Percentiles rank a stretch among this genome's conserved stretches.
Evolutionary conservation across 1,139 yeast species (phyloP).

Genomic region (Chernovozyma sophiae-reginae): DNA sequence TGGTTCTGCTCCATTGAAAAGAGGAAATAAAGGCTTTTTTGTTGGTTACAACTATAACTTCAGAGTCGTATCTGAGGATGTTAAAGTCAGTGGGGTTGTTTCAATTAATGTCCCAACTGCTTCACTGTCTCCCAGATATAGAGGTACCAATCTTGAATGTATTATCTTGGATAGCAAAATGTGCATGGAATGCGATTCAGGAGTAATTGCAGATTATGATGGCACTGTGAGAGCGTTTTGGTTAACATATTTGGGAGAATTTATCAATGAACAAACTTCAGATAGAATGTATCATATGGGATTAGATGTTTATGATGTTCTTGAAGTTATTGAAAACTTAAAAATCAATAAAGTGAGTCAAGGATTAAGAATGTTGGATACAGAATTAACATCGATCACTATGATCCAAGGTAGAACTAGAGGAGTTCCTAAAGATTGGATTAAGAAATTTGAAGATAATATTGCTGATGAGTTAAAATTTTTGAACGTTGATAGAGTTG

Average conservation of each 20-base stretch:
- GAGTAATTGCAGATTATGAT: constrained; percentile 71
- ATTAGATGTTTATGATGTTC: constrained; percentile 66
- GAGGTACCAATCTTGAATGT: constrained; percentile 82
- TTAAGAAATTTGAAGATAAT: constrained; percentile 56
- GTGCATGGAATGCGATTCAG: constrained; percentile 74
- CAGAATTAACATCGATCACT: constrained; percentile 68
- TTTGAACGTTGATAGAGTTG: constrained; percentile 66
- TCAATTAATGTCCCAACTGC: constrained; percentile 73
- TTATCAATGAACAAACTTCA: constrained; percentile 35
- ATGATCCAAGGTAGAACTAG: constrained; percentile 76
- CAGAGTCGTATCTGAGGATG: constrained; percentile 70
- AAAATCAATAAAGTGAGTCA: constrained; percentile 51
- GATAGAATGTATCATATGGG: constrained; percentile 75
- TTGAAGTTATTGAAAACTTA: constrained; percentile 52
- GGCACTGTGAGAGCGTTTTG: constrained; percentile 82
- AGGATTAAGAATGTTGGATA: constrained; percentile 64
- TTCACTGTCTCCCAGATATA: constrained; percentile 67
- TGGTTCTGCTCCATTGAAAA: constrained; percentile 52
- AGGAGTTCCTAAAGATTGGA: constrained; percentile 86
- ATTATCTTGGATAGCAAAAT: constrained; percentile 69
- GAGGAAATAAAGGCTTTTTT: constrained; percentile 74
- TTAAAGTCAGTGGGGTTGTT: constrained; percentile 71
- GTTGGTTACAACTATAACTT: constrained; percentile 74
- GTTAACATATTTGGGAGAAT: constrained; percentile 79
- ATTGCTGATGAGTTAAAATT: constrained; percentile 66